Percentiles rank a stretch among this genome's conserved stretches.
Conservation (phyloP, 164 flowering plant species). For the Magnolia sinica region DNA sequence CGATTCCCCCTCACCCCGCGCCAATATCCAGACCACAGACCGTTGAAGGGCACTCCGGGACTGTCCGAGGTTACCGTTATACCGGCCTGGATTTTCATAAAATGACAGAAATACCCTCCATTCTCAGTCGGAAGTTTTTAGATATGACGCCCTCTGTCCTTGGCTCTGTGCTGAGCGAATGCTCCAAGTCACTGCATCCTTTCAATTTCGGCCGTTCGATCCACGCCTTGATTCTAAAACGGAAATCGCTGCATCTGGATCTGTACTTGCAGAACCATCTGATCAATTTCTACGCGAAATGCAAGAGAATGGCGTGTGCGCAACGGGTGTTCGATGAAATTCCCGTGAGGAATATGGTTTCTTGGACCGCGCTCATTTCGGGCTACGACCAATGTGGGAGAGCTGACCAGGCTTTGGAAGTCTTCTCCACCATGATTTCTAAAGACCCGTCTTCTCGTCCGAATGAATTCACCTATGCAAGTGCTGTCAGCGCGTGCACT, state of each 20-base stretch:
- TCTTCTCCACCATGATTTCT: constrained; percentile 26
- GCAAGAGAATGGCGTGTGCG: constrained; percentile 31
- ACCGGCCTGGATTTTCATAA: neutral
- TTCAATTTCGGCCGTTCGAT: constrained; percentile 18
- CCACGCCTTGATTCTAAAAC: constrained; percentile 47
- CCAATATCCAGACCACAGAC: too few relatives aligned
- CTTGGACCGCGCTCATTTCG: constrained; percentile 78
- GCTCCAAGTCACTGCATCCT: constrained; percentile 8
- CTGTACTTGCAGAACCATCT: constrained; percentile 46
- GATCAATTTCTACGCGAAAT: constrained; percentile 67
- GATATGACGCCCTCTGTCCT: neutral
- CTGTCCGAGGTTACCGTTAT: too few relatives aligned
- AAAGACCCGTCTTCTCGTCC: constrained; percentile 35
- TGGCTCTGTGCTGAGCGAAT: constrained; percentile 10
- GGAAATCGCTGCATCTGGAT: constrained; percentile 26
- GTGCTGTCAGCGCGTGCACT: constrained; percentile 55
- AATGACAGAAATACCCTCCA: constrained; percentile 1
- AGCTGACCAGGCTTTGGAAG: constrained; percentile 33
- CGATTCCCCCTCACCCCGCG: too few relatives aligned
- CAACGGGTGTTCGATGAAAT: constrained; percentile 55
- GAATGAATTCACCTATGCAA: constrained; percentile 55
- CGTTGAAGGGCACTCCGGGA: too few relatives aligned
- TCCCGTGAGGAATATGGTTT: constrained; percentile 48
- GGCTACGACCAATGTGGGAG: constrained; percentile 56
- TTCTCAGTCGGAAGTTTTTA: neutral